A percentile compares a stretch with the other conserved stretches of the same genome.
Evolutionary conservation across 2,329 filamentous ascomycete species (phyloP).

Genomic region (Pseudogymnoascus sp.): DNA sequence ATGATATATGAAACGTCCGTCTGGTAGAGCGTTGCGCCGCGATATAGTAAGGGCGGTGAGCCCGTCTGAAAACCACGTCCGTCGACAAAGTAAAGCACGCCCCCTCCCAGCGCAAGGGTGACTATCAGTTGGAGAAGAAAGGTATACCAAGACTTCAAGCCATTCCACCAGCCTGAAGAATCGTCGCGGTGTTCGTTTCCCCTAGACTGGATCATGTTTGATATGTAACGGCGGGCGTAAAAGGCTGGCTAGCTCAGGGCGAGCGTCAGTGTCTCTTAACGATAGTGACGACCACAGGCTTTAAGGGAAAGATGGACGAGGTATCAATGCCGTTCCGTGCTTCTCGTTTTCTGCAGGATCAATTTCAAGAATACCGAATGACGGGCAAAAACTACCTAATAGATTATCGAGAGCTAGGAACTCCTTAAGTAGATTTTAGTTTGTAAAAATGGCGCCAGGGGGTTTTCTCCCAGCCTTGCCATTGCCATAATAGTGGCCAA

Average conservation of each 20-base stretch:
- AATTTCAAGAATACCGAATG: neutral
- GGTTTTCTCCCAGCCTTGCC: neutral
- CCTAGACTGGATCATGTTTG: neutral
- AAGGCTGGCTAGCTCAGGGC: too few species aligned
- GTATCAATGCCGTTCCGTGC: too few species aligned
- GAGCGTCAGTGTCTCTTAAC: too few species aligned
- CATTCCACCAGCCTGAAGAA: neutral
- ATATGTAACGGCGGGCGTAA: neutral
- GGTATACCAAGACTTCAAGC: neutral
- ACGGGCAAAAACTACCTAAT: neutral
- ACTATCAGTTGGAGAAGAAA: neutral
- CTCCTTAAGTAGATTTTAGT: neutral
- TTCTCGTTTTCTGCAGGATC: neutral
- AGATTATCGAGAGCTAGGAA: neutral
- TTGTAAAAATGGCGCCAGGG: neutral
- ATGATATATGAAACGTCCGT: neutral
- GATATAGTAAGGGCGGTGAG: neutral
- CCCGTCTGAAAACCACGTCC: neutral
- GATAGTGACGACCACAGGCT: too few species aligned
- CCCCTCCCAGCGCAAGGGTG: neutral
- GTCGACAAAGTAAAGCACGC: neutral
- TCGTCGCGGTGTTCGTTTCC: neutral
- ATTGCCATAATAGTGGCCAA: neutral
- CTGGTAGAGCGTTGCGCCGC: neutral
- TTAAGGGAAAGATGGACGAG: too few species aligned